Conservation (phyloP, 495 filamentous ascomycete genomes). For the Friedmanniomyces simplex region DNA sequence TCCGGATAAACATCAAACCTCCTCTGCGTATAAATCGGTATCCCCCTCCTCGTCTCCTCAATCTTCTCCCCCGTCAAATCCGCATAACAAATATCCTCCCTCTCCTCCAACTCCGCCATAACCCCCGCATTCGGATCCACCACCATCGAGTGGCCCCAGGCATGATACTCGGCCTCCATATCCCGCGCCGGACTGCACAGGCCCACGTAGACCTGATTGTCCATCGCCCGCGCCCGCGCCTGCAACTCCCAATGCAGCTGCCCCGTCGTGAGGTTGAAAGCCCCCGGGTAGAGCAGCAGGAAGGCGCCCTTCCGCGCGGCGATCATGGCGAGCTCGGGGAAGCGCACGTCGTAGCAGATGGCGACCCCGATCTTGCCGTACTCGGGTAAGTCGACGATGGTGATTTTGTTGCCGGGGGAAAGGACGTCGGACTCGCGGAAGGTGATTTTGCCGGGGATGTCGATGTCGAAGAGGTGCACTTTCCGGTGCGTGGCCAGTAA, state of each 20-base stretch:
- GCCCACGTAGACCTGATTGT: constrained; percentile 92
- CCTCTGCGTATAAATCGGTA: constrained; percentile 76
- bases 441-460: constrained; percentile 86
- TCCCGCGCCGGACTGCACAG: constrained; percentile 87
- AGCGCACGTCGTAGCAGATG: constrained; percentile 96
- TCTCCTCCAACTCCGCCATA: constrained; percentile 60
- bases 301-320: constrained; percentile 77
- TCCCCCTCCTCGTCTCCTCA: constrained; percentile 65
- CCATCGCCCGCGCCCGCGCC: constrained; percentile 73
- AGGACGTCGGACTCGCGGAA: constrained; percentile 89
- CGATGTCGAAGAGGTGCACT: constrained; percentile 97
- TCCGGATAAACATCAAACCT: constrained; percentile 95
- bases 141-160: constrained; percentile 83
- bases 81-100: constrained; percentile 64
- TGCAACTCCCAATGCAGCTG: constrained; percentile 81
- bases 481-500: constrained; percentile 87
- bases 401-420: constrained; percentile 67
- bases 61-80: constrained; percentile 64
- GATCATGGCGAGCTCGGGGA: constrained; percentile 87
- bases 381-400: constrained; percentile 70
- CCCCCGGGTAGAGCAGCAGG: constrained; percentile 80
- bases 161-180: constrained; percentile 65
- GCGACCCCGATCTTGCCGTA: constrained; percentile 78
- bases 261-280: constrained; percentile 91
- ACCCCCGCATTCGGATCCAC: constrained; percentile 83